A percentile compares a stretch with the other conserved stretches of the same genome.
phyloP scores from a whole-genome alignment of 441 rosid species.

The Jatropha podagrica region DNA sequence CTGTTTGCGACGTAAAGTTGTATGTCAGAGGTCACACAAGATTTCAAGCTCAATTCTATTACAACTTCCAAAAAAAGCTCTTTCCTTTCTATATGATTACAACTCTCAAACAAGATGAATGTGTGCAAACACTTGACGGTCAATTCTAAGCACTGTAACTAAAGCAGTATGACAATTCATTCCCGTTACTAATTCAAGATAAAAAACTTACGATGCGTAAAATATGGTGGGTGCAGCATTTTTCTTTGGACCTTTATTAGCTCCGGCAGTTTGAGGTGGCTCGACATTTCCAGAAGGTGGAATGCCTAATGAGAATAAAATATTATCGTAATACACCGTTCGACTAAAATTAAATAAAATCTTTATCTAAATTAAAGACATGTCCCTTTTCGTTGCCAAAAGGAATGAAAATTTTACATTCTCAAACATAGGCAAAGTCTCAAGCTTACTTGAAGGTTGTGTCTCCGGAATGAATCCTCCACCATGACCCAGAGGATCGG shows the following conservation, averaged over 20 bases:
- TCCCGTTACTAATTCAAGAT: neutral
- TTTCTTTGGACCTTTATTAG: slow-evolving; percentile 52
- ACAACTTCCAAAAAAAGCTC: too few species aligned
- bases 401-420: neutral
- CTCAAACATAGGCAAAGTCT: neutral
- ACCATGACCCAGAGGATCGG: slow-evolving; percentile 78
- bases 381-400: neutral
- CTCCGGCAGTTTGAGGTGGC: slow-evolving; percentile 38
- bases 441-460: slow-evolving; percentile 60
- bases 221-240: slow-evolving; percentile 59
- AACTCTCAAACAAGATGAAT: too few species aligned
- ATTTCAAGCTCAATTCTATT: too few species aligned
- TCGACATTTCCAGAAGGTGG: slow-evolving; percentile 36
- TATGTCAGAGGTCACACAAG: too few species aligned
- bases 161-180: neutral
- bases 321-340: neutral
- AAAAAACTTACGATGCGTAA: slow-evolving; percentile 73
- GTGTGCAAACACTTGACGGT: neutral
- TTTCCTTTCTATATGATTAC: too few species aligned
- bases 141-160: neutral
- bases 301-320: slow-evolving; percentile 33
- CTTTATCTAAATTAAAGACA: neutral
- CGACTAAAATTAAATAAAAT: neutral
- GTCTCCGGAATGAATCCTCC: slow-evolving; percentile 92
- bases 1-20: too few species aligned